Conservation (phyloP, 2,329 filamentous ascomycete species). For the Cryphonectria japonica region DNA sequence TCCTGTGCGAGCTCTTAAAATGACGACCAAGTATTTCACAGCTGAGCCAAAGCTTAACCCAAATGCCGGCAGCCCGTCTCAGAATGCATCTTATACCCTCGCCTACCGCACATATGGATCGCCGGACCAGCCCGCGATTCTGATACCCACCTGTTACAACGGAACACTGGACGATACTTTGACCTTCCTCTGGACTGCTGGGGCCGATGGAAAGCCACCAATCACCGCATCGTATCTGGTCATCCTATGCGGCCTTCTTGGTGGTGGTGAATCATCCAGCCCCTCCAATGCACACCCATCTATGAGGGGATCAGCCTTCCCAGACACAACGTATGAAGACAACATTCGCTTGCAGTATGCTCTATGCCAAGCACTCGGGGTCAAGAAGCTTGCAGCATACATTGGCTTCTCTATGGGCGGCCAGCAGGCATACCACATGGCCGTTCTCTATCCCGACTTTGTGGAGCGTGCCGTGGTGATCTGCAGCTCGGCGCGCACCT, state of each 20-base stretch:
- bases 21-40: conserved; percentile 22
- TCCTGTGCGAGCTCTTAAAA: not conserved
- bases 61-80: conserved; percentile 9
- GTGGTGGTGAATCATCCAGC: conserved; percentile 56
- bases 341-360: conserved; percentile 53
- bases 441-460: conserved; percentile 51
- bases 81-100: conserved; percentile 17
- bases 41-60: conserved; percentile 13
- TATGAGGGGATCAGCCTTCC: conserved; percentile 43
- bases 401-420: conserved; percentile 62
- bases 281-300: conserved; percentile 49
- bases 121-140: conserved; percentile 13
- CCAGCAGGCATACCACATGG: conserved; percentile 56
- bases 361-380: conserved; percentile 46
- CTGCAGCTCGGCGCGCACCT: conserved; percentile 54
- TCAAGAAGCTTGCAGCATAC: conserved; percentile 50
- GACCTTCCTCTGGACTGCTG: conserved; percentile 27
- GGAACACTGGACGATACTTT: conserved; percentile 14
- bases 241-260: conserved; percentile 54
- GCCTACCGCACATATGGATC: conserved; percentile 21
- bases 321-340: conserved; percentile 51
- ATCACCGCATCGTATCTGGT: conserved; percentile 46
- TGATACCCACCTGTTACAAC: conserved; percentile 21
- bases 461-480: conserved; percentile 51
- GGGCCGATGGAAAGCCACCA: not conserved